Evolutionary conservation across 768 basidiomycete species (phyloP).

Genomic region (Sarcomyxa edulis): DNA sequence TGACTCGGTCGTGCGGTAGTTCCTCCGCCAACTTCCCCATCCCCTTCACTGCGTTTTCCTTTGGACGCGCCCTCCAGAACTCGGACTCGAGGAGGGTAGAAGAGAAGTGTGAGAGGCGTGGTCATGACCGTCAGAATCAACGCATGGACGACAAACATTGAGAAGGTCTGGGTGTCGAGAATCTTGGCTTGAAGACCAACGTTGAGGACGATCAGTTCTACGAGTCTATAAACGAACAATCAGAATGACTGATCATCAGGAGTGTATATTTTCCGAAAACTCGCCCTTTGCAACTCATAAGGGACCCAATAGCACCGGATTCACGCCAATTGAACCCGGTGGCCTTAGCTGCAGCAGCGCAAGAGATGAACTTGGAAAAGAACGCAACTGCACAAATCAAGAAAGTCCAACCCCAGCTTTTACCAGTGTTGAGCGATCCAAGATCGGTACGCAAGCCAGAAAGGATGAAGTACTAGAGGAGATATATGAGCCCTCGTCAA

Average conservation of each 20-base stretch:
- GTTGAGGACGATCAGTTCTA: conserved; percentile 90
- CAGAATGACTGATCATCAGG: background rate
- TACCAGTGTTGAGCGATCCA: conserved; percentile 66
- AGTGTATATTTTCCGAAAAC: conserved; percentile 10
- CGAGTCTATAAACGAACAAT: conserved; percentile 35
- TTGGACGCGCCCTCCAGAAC: conserved; percentile 19
- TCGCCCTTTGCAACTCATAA: conserved; percentile 91
- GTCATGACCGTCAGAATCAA: conserved; percentile 78
- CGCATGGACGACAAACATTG: conserved; percentile 84
- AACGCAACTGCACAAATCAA: conserved; percentile 74
- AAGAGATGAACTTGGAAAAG: conserved; percentile 72
- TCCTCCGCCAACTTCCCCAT: conserved; percentile 12
- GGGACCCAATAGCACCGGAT: conserved; percentile 72
- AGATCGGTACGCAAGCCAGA: conserved; percentile 82
- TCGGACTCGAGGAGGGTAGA: conserved; percentile 70
- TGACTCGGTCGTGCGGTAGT: conserved; percentile 21
- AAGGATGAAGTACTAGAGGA: conserved; percentile 64
- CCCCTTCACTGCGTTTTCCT: too few species aligned
- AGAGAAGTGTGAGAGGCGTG: conserved; percentile 72
- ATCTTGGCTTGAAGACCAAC: conserved; percentile 71
- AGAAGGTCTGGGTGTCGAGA: conserved; percentile 64
- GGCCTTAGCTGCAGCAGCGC: conserved; percentile 50
- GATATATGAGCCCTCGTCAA: background rate
- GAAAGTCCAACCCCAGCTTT: conserved; percentile 78
- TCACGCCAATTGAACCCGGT: conserved; percentile 74